Evolutionary conservation across 2,329 filamentous ascomycete species (phyloP), one percentile per base, ranked within the genome.

Genomic region (Emericellopsis atlantica): DNA sequence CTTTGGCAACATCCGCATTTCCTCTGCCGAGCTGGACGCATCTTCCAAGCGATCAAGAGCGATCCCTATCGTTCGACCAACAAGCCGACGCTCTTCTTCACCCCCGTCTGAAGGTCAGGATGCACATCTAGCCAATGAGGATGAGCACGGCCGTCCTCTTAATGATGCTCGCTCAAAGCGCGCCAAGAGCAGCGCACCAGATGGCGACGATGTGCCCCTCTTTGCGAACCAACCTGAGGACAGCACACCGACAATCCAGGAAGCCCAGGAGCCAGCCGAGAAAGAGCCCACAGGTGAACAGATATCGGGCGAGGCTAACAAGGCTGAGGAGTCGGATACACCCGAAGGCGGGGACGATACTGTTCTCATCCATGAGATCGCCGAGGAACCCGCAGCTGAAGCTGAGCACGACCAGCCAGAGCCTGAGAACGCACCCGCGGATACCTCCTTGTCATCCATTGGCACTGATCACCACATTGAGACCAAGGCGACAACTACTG

Each of bases 1-100:
- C 49, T 87, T 88, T 55, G 72, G 77, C 38, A 79, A 79, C 34
- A 81, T 89, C 48, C 74, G 77, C 46, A 62, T 84, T 26, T 74
- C 69, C 41, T 59, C 70, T 26, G 69, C 72, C 12, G 79, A 85
- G 18, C 70, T 78, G 39, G 62, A 76, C 23, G 83, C 83, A 51
- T 73, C 80, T 6, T 58, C 63, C 1, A 87, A 84, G 61, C 79
- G 77, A 50, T 85, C 81, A 5, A 95, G 92, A 62, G 87, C 87
- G 9, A 74, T 95, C 41, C 84, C 88, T 0, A 93, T 95, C 46
- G 62, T 90, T 9, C 71, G 70, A 32, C 84, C 84, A 1, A 69
- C 77, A 43, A 78, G 67, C 50, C 61, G 47, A 65, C 67, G 48
- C 58, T 65, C 46, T 42, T 59, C 57, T 2, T 54, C 57, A 1